Percentiles rank a stretch among this genome's conserved stretches.
Evolutionary conservation across 2,329 filamentous ascomycete genomes (phyloP).

Genomic region (Alternaria panax): DNA sequence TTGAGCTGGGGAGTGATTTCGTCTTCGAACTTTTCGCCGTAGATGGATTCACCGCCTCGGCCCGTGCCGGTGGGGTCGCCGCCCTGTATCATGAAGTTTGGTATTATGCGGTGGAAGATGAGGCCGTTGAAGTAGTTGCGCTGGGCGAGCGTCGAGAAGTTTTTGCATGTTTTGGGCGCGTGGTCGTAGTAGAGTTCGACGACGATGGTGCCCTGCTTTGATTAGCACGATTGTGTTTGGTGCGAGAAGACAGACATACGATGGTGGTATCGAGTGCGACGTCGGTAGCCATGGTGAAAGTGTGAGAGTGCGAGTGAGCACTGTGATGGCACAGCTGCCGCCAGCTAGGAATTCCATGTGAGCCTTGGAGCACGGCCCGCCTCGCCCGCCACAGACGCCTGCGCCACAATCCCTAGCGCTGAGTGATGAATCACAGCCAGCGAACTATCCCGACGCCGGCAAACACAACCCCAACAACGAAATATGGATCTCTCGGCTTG

Average conservation of each 20-base stretch:
- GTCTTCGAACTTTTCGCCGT: constrained; percentile 92
- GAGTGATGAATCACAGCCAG: constrained; percentile 30
- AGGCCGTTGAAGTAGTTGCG: constrained; percentile 88
- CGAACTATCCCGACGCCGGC: constrained; percentile 5
- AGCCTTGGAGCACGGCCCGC: constrained; percentile 13
- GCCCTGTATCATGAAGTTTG: constrained; percentile 95
- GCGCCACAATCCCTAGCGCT: constrained; percentile 26
- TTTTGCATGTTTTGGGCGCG: constrained; percentile 86
- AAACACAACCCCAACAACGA: constrained; percentile 7
- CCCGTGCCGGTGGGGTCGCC: constrained; percentile 95
- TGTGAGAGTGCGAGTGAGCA: constrained; percentile 25
- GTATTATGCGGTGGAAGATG: constrained; percentile 93
- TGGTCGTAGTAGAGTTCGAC: constrained; percentile 90
- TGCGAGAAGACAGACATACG: not conserved
- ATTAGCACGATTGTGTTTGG: constrained; percentile 1
- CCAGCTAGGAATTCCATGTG: constrained; percentile 7
- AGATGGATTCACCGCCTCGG: constrained; percentile 86
- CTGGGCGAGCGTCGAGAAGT: constrained; percentile 81
- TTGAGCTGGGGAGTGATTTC: constrained; percentile 82
- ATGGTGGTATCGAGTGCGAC: constrained; percentile 75
- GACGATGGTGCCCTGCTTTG: constrained; percentile 74
- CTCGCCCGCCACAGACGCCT: constrained; percentile 13
- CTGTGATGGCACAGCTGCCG: constrained; percentile 27
- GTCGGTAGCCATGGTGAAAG: constrained; percentile 61
- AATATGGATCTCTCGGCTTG: constrained; percentile 57